phyloP scores from a whole-genome alignment of 345 rosid genomes.

The Moricandia moricandioides region DNA sequence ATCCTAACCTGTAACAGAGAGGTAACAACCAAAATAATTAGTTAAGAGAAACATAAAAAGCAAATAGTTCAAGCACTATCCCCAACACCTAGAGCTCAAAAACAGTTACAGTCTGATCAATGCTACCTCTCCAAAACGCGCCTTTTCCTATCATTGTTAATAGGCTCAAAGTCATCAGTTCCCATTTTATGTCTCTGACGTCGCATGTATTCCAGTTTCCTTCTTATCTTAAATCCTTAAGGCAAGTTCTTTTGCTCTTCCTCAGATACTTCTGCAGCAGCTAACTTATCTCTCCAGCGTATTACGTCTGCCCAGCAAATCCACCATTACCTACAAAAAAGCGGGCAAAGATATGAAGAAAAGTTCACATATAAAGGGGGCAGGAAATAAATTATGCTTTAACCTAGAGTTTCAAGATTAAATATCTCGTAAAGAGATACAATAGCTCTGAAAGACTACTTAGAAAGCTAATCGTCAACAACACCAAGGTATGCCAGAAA shows the following conservation, averaged over 20 bases:
- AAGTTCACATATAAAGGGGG: background rate
- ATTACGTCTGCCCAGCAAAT: slow-evolving; percentile 66
- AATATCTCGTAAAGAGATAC: background rate
- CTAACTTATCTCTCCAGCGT: slow-evolving; percentile 91
- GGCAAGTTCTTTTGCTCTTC: slow-evolving; percentile 88
- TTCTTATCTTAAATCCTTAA: slow-evolving; percentile 85
- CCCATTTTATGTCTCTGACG: slow-evolving; percentile 98
- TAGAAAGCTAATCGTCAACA: background rate
- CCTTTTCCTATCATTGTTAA: slow-evolving; percentile 99
- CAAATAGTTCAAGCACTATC: no score
- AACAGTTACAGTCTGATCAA: no score
- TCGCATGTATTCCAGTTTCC: slow-evolving; percentile 98
- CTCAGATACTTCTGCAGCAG: slow-evolving; percentile 93
- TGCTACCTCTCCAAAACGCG: slow-evolving; percentile 95
- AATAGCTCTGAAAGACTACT: background rate
- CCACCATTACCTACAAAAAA: slow-evolving; percentile 17
- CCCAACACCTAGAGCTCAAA: no score
- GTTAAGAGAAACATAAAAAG: no score
- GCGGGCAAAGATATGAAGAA: background rate
- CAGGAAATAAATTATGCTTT: slow-evolving; percentile 13
- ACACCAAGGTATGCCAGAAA: background rate
- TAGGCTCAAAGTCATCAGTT: slow-evolving; percentile 95
- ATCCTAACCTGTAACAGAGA: slow-evolving; percentile 68
- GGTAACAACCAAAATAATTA: background rate
- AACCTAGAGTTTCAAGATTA: background rate